Conservation (phyloP, 2,329 filamentous ascomycete species). For the Nectriaceae sp. region DNA sequence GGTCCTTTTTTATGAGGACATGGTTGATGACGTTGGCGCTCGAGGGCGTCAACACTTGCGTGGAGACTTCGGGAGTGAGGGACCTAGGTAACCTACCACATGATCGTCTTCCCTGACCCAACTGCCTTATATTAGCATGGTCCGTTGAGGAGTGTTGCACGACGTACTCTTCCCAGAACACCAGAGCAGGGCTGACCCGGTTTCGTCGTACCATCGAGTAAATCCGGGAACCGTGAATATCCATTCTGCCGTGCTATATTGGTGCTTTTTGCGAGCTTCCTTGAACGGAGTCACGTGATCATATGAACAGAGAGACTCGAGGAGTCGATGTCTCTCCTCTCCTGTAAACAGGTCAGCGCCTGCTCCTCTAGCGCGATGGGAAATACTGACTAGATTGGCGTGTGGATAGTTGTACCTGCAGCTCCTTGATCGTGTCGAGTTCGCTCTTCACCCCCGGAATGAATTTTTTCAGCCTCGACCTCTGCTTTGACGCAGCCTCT, state of each 20-base stretch:
- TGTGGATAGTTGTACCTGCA: no score
- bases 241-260: slow-evolving; percentile 13
- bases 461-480: neutral
- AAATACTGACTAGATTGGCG: no score
- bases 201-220: slow-evolving; percentile 1
- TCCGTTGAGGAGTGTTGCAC: neutral
- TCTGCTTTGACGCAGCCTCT: slow-evolving; percentile 3
- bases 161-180: slow-evolving; percentile 16
- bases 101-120: slow-evolving; percentile 19
- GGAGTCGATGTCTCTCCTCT: neutral
- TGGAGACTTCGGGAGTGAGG: no score
- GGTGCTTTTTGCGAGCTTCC: slow-evolving; percentile 9
- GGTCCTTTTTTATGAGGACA: neutral
- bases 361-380: no score
- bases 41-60: neutral
- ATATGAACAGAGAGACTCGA: slow-evolving; percentile 5
- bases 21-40: slow-evolving; percentile 2
- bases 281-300: slow-evolving; percentile 10
- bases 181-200: slow-evolving; percentile 10
- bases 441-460: neutral
- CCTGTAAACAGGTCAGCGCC: no score
- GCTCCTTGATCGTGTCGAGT: no score
- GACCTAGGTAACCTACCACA: slow-evolving; percentile 6
- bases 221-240: no score
- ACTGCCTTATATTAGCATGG: neutral